Evolutionary conservation across 805 yeast genomes (phyloP), one percentile per base, ranked within the genome.

Genomic region (Wickerhamiella azyma): DNA sequence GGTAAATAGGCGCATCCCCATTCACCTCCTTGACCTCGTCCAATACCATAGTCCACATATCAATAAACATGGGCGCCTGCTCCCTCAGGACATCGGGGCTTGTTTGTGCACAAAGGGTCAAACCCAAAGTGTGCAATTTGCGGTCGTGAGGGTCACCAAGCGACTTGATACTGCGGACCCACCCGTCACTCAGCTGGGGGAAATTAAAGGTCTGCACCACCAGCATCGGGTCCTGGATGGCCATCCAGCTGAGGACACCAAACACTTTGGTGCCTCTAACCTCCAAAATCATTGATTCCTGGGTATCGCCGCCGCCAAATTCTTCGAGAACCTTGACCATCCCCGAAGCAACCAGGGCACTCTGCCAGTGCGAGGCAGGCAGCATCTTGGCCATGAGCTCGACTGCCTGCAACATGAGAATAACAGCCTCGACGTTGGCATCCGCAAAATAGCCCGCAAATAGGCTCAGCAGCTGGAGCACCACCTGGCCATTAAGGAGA

Each of bases 61-160:
- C 60, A 5, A 74, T 59, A 9, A 66, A 53, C 10, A 49, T 30
- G 7, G 40, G 36, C n/a, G 45, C 38, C 13, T 42, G 28, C 4
- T 28, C n/a, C 21, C 59, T 58, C 10, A 75, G 53, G 43, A 81
- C 53, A 9, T 78, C 63, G 13, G 30, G 45, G 18, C 36, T 26
- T 13, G 26, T 35, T 16, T 28, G 19, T 6, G 40, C 40, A 11
- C 35, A 26, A 16, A 21, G 24, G 2, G 80, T 64, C 8, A 82
- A 59, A 0, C 84, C 92, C 48, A 84, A 59, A 2, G 78, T 64
- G 52, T 74, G 76, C 44, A 80, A 65, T 60, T 89, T 89, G 50
- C 81, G 76, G 53, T 77, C 75, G 49, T 84, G 70, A 1, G 94
- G 88, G 55, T 79, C 85, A 37, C 81, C 82, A 47, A 83, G 72